A percentile compares a stretch with the other conserved stretches of the same genome.
Conservation (phyloP, 257 asterid genomes). For the Henckelia pumila region DNA sequence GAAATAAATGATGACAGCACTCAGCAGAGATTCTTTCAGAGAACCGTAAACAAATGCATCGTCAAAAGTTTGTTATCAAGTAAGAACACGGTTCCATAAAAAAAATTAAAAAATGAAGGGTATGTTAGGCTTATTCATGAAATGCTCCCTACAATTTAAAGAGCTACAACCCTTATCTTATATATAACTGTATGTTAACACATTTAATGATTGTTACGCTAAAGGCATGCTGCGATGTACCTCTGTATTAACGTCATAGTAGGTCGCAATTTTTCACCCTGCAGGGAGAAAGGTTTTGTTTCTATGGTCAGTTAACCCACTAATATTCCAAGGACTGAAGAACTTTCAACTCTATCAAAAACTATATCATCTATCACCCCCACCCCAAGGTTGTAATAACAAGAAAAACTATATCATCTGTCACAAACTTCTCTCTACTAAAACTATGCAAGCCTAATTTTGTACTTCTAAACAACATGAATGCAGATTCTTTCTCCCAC, state of each 20-base stretch:
- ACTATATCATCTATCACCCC: neutral
- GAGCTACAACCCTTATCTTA: neutral
- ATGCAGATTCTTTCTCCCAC: neutral
- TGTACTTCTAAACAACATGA: neutral
- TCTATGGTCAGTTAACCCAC: neutral
- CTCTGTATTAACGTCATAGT: neutral
- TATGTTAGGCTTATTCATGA: neutral
- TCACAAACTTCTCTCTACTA: neutral
- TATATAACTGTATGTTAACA: neutral
- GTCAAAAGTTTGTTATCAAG: neutral
- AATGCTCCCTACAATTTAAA: neutral
- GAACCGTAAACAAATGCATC: neutral
- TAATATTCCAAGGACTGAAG: neutral
- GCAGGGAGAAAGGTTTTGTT: neutral
- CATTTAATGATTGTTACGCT: too few species aligned
- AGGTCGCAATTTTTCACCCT: neutral
- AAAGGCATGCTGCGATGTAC: neutral
- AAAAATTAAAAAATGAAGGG: too few species aligned
- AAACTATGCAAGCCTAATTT: neutral
- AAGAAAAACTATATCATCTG: neutral
- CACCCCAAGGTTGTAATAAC: too few species aligned
- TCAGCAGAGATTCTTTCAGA: neutral
- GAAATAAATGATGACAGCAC: neutral
- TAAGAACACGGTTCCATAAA: neutral
- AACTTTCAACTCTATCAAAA: neutral